Evolutionary conservation across 345 rosid genomes (phyloP), one percentile per base, ranked within the genome.

Genomic region (Populus pruinosa): DNA sequence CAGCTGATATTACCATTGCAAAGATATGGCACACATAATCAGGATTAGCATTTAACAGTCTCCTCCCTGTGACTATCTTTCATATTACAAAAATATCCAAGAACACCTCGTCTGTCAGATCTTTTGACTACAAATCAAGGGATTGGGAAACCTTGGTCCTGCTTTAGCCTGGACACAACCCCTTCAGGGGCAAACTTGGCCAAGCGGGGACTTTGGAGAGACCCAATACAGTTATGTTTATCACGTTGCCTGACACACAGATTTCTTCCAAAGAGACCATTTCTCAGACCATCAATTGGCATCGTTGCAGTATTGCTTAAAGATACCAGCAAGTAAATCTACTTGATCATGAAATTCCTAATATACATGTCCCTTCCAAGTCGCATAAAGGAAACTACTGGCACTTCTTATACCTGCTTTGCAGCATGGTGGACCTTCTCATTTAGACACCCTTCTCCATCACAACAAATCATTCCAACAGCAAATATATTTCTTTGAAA

Each of bases 391-490:
- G 23, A 62, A 79, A 68, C 49, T 25, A 29, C 23, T 68, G n/a
- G 36, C 16, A n/a, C n/a, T 35, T 35, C 35, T 83, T 91, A 31
- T 31, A 92, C 98, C 98, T 96, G 96, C 92, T 87, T 83, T 93
- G 97, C 84, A 96, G 79, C 86, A 92, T 69, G 82, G 91, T 79
- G 55, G 98, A 93, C 76, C 77, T 93, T 91, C 31, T 93, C 98
- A 82, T 93, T 96, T 79, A 93, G 80, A 85, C 87, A 92, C 74
- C 98, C 99, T 74, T 96, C 99, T 67, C 91, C 99, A 71, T 96
- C 99, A 82, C 98, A 92, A 76, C 94, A 91, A 83, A 93, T 89
- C 97, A 96, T 93, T 72, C 98, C 98, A 62, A 90, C 94, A 16
- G 94, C 80, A 83, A 96, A 90, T 66, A 93, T 74, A 77, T 89